Base-by-base conservation (phyloP, 192 early-diverging fungal genomes). In the Mortierella claussenii region DNA sequence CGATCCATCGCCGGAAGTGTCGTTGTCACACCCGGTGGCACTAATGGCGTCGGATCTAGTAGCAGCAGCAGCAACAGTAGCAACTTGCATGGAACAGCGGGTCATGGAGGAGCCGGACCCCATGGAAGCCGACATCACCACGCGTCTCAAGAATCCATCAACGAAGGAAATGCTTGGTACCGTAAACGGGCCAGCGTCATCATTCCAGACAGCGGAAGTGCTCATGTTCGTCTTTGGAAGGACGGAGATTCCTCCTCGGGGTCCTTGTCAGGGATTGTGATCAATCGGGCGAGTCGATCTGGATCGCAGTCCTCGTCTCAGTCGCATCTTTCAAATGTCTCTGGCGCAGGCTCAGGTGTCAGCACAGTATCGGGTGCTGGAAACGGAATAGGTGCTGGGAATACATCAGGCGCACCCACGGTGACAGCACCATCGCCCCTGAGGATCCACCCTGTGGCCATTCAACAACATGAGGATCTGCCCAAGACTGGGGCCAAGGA, bases 121-220 rank as follows among this genome's bases (percentile, higher is more conserved):
- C n/a, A 45, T 11, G 11, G 2, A 63, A 42, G n/a, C 17, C 13
- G 24, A 7, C 24, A 36, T 21, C 12, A 3, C 51, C 17, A 32
- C 36, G 37, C 37, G 33, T 1, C 36, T 37, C 28, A 27, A 3
- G 48, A 37, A 15, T 51, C 66, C 0, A 58, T 58, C 3, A 68
- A 68, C 42, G 66, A 68, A 27, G 66, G 66, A 1, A 69, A 55
- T 28, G 68, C 68, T 12, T 69, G 68, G 68, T 69, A 69, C 20
- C 68, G 58, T 10, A 60, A 61, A 44, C 49, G 68, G 15, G 57
- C 57, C 24, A 61, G 58, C 47, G 58, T 69, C 11, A 49, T 69
- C 32, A 69, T 61, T 26, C 68, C 68, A n/a, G 68, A 69, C 21
- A 45, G 51, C 32, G 51, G 57, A 15, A 40, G 24, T 13, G 68